Evolutionary conservation across 805 yeast species (phyloP), one percentile per base, ranked within the genome.

Genomic region (Myxozyma nipponensis): DNA sequence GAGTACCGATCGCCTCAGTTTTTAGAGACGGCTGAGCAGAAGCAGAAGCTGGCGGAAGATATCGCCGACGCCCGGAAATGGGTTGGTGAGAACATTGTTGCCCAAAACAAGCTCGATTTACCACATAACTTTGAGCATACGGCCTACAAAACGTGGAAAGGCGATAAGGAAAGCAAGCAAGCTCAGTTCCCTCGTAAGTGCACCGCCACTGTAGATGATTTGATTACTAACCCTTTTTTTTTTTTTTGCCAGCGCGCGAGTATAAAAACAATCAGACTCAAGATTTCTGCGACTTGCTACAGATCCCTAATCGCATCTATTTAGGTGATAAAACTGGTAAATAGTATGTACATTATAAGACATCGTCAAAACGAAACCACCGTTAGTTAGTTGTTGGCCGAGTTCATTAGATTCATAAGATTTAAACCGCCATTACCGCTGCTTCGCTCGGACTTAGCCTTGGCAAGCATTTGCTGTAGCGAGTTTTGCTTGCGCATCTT

Each of bases 11-110:
- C 34, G 26, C 30, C 44, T 7, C 17, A 50, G 21, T 39, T 39
- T 3, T 45, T 56, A 39, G 18, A 47, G 23, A 22, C 46, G 10
- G 23, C 49, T 15, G 48, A 44, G 15, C 39, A 36, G 10, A 44
- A 42, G 18, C 48, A 45, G n/a, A 52, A 38, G 2, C 39, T 62
- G 10, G 15, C 35, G 25, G 26, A 30, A 17, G 18, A 38, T n/a
- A 50, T 67, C 6, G 42, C 44, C 19, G 45, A 45, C 19, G 63
- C 65, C 36, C 47, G 46, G 18, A 39, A 43, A 6, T 68, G 72
- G 72, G 64, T 68, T 3, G 44, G 60, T 15, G 56, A 56, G 23
- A 62, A 69, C 39, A 49, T 67, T 10, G 62, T 57, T 15, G 42
- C 47, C 9, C 42, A 45, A 15, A 56, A 57, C 10, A 50, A 46